phyloP scores from a whole-genome alignment of 2,329 filamentous ascomycete species.

The Cryphonectria parasitica region DNA sequence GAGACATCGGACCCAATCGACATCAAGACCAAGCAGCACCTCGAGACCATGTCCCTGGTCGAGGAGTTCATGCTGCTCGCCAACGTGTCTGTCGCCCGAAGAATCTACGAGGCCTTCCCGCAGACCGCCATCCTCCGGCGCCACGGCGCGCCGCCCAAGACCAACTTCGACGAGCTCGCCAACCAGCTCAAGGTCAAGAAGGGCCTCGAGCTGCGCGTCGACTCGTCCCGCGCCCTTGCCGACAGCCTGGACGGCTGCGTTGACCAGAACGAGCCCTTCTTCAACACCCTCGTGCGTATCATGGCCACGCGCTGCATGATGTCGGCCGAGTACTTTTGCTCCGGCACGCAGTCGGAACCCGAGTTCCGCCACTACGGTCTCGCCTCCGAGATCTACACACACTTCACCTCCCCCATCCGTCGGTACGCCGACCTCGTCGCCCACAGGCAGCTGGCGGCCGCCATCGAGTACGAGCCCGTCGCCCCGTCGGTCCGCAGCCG shows the following conservation, averaged over 20 bases:
- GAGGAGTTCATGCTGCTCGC: conserved; percentile 99
- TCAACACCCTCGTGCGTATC: conserved; percentile 97
- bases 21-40: conserved; percentile 90
- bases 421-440: conserved; percentile 96
- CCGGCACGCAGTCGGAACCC: conserved; percentile 87
- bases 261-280: conserved; percentile 84
- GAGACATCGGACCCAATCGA: conserved; percentile 96
- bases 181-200: conserved; percentile 90
- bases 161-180: conserved; percentile 92
- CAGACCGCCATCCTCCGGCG: conserved; percentile 93
- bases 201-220: conserved; percentile 76
- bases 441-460: conserved; percentile 91
- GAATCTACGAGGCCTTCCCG: conserved; percentile 89
- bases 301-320: conserved; percentile 99
- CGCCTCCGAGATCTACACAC: conserved; percentile 95
- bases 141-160: conserved; percentile 88
- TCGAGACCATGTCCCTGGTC: conserved; percentile 96
- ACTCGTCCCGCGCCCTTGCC: conserved; percentile 90
- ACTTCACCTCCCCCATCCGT: conserved; percentile 96
- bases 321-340: conserved; percentile 97
- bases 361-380: conserved; percentile 98
- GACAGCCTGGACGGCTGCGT: conserved; percentile 87
- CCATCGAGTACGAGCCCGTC: conserved; percentile 90
- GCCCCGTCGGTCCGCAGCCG: conserved; percentile 80
- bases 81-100: conserved; percentile 90